Evolutionary conservation across 495 filamentous ascomycete genomes (phyloP), one percentile per base, ranked within the genome.

Genomic region (Talaromyces thailandensis): DNA sequence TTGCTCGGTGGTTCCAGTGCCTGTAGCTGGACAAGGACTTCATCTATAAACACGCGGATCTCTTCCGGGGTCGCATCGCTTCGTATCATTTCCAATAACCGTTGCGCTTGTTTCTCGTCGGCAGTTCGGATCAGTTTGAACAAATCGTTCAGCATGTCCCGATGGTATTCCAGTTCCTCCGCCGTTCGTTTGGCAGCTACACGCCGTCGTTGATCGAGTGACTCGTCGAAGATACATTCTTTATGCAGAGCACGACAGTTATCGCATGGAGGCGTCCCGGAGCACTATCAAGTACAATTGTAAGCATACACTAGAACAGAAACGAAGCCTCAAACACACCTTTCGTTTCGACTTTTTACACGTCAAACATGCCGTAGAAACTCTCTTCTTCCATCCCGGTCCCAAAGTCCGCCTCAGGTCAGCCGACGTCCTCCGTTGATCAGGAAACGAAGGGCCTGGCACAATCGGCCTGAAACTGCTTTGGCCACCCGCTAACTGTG

Each of bases 271-370:
- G 73, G 56, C 25, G 65, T 68, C 14, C 77, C 77, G 16, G 76
- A 77, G 65, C 77, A 80, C 75, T 79, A 43, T 5, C n/a, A 18
- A 51, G 8, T 9, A 58, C 9, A 45, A 40, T 25, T 11, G n/a
- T 61, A 14, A 29, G 16, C 43, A 31, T 51, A 8, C 7, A 28
- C n/a, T 6, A 31, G 14, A 12, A 37, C 14, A 2, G 1, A 40
- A 24, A 58, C 37, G 24, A 43, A 21, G 18, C 7, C 56, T 3
- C 11, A n/a, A 25, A 37, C 68, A 56, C 52, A 66, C 76, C 70
- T 80, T 80, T 6, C 77, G 70, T 64, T 80, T 80, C 0, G 77
- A 80, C 64, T 78, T 78, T 45, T 80, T 80, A 64, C 77, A 80
- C 0, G 76, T 73, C 58, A 78, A 55, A 67, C 77, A 80, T 6